These are phyloP conservation scores for Auricularia sp. DNA, from an alignment of 768 basidiomycete species.

Conservation along the genomic window DNA sequence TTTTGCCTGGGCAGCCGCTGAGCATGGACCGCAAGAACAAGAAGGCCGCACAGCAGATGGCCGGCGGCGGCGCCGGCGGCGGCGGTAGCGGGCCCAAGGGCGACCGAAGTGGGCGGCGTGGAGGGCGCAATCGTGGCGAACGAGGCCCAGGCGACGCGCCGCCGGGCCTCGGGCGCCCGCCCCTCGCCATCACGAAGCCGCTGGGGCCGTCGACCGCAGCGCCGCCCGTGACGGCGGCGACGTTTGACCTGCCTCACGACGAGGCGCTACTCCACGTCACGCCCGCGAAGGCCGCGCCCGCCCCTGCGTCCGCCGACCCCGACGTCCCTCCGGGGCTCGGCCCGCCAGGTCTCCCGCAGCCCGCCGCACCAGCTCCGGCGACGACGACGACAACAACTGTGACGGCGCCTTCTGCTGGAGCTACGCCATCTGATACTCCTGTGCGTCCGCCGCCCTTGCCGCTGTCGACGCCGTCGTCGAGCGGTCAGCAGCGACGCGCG, in stretches of 20 bases:
- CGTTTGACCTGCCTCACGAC: neutral
- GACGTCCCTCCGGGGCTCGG: neutral
- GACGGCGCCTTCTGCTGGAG: neutral
- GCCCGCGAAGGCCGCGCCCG: neutral
- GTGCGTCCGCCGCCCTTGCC: slow-evolving; percentile 38
- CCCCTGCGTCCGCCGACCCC: slow-evolving; percentile 1
- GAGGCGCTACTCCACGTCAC: neutral
- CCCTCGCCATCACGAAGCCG: neutral
- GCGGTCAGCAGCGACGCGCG: slow-evolving; percentile 23
- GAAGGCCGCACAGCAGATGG: slow-evolving; percentile 69
- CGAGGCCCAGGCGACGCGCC: slow-evolving; percentile 3
- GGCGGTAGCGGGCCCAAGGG: slow-evolving; percentile 23
- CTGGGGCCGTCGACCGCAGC: neutral
- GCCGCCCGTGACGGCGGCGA: neutral
- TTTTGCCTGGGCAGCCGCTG: slow-evolving; percentile 89
- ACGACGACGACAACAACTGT: neutral
- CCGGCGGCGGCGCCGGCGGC: slow-evolving; percentile 22
- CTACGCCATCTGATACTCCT: neutral
- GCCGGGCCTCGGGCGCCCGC: neutral
- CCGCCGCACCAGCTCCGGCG: neutral
- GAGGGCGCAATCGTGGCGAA: neutral
- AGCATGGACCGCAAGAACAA: slow-evolving; percentile 98
- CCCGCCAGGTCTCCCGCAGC: neutral
- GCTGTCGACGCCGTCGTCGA: slow-evolving; percentile 35
- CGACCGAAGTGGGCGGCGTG: slow-evolving; percentile 23